phyloP scores from a whole-genome alignment of 2,329 filamentous ascomycete species.

The Cephalotrichum gorgonifer region DNA sequence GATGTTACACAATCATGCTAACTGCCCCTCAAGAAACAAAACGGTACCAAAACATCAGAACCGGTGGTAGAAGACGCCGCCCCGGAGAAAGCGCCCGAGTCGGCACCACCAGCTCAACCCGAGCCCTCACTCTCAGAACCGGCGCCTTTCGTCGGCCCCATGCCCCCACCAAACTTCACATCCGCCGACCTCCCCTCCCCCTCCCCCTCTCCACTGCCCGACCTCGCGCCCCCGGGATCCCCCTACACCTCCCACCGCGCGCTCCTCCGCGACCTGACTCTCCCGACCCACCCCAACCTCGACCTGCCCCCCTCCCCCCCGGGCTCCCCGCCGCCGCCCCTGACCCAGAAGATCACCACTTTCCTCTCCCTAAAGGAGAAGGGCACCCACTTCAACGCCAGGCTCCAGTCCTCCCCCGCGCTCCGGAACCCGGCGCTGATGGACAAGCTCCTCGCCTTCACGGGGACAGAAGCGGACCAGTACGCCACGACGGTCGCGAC shows the following conservation, averaged over 20 bases:
- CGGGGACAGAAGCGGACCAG: conserved; percentile 36
- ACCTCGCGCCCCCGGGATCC: conserved; percentile 33
- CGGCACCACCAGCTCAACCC: background rate
- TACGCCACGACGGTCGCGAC: conserved; percentile 52
- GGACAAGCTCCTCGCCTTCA: conserved; percentile 64
- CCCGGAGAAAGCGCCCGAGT: background rate
- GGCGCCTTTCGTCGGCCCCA: conserved; percentile 8
- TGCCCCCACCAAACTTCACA: conserved; percentile 3
- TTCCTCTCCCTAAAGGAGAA: conserved; percentile 71
- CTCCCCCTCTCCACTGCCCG: conserved; percentile 8
- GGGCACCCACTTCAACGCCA: conserved; percentile 68
- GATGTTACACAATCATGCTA: background rate
- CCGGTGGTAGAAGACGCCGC: background rate
- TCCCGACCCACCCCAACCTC: conserved; percentile 62
- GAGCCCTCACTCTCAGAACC: background rate
- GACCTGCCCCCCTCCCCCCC: conserved; percentile 66
- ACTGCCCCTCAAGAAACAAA: background rate
- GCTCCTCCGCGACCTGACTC: conserved; percentile 59
- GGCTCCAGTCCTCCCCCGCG: conserved; percentile 55
- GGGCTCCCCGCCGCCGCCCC: conserved; percentile 38
- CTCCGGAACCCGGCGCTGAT: conserved; percentile 63
- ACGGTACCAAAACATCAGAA: background rate
- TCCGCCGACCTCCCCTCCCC: conserved; percentile 8
- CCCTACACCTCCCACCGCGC: conserved; percentile 59
- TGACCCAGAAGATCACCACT: conserved; percentile 59